A percentile compares a stretch with the other conserved stretches of the same genome.
phyloP scores from a whole-genome alignment of 495 filamentous ascomycete genomes.

The Hyaloscypha variabilis region DNA sequence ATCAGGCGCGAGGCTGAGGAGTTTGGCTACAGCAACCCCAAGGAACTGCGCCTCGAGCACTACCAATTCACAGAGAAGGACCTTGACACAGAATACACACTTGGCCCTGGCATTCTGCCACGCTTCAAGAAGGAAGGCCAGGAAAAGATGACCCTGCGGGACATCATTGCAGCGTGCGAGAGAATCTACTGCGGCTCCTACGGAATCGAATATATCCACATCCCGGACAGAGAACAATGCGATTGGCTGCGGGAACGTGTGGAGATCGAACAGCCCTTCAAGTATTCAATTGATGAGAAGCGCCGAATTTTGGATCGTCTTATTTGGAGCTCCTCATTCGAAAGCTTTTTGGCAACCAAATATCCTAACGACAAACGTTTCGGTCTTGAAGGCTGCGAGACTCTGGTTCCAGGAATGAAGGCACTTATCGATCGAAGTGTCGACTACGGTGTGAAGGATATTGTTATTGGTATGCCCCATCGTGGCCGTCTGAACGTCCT shows the following conservation, averaged over 20 bases:
- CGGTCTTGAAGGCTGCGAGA: conserved; percentile 95
- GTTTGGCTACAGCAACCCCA: conserved; percentile 85
- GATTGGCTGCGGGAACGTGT: conserved; percentile 96
- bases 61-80: conserved; percentile 96
- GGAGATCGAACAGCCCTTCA: conserved; percentile 92
- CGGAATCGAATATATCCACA: conserved; percentile 98
- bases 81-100: conserved; percentile 85
- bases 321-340: conserved; percentile 98
- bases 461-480: conserved; percentile 99
- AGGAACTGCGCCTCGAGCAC: conserved; percentile 89
- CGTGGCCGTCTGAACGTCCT: conserved; percentile 97
- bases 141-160: conserved; percentile 94
- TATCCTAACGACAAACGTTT: conserved; percentile 99
- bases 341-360: conserved; percentile 91
- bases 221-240: conserved; percentile 95
- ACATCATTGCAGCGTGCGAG: conserved; percentile 93
- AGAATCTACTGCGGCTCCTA: conserved; percentile 95
- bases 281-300: conserved; percentile 96
- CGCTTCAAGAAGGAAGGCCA: conserved; percentile 85
- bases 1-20: conserved; percentile 85
- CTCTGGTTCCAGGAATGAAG: conserved; percentile 98
- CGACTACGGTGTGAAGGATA: conserved; percentile 97
- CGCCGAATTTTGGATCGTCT: conserved; percentile 94
- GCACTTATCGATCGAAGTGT: conserved; percentile 97
- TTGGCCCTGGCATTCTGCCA: conserved; percentile 94